These are phyloP conservation scores for Digitaria exilis DNA, from an alignment of 202 grass and related monocot genomes.

Conservation along the genomic window DNA sequence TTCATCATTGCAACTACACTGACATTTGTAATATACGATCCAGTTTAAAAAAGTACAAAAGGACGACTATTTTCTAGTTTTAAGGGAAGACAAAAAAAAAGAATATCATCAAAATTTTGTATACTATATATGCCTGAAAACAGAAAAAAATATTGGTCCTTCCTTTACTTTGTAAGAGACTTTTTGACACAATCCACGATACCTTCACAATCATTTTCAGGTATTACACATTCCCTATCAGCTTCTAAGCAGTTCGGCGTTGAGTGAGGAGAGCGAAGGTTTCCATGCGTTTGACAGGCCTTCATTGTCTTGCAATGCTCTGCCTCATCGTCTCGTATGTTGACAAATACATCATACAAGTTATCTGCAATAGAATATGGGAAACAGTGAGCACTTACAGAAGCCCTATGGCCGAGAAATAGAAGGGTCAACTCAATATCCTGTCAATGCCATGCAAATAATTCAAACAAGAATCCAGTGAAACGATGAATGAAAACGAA, in stretches of 20 bases:
- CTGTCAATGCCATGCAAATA: not conserved
- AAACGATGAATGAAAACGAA: not conserved
- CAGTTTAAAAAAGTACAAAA: too few relatives aligned
- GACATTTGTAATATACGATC: not conserved
- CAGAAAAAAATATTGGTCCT: not conserved
- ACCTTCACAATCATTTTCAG: slow-evolving; percentile 47
- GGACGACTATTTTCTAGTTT: not conserved
- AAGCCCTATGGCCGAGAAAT: not conserved
- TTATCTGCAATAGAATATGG: slow-evolving; percentile 54
- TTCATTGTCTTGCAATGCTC: slow-evolving; percentile 99
- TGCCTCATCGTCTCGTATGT: slow-evolving; percentile 79
- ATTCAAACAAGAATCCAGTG: not conserved
- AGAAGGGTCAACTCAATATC: not conserved
- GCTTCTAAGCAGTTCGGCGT: slow-evolving; percentile 28
- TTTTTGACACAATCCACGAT: slow-evolving; percentile 47
- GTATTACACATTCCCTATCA: slow-evolving; percentile 30
- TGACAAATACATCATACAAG: slow-evolving; percentile 85
- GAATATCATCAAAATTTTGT: not conserved
- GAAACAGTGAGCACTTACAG: slow-evolving; percentile 20
- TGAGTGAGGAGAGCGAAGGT: slow-evolving; percentile 76
- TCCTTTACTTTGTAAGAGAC: slow-evolving; percentile 34
- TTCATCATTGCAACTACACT: not conserved
- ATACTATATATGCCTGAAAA: not conserved
- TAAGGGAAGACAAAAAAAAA: not conserved
- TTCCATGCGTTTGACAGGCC: slow-evolving; percentile 80